phyloP scores from a whole-genome alignment of 768 basidiomycete species.

The Lentinula aciculospora region DNA sequence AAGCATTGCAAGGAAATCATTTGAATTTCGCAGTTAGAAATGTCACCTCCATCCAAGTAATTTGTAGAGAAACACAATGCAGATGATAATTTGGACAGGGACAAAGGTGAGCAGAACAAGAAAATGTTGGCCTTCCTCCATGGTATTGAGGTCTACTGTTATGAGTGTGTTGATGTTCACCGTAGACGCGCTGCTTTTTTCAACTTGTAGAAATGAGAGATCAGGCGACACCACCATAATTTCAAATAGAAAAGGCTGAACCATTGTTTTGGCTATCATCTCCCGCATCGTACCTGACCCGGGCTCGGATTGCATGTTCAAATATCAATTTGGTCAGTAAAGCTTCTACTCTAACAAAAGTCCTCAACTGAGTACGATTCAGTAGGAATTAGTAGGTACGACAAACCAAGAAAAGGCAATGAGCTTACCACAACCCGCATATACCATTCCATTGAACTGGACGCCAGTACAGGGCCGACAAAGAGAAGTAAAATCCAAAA shows the following conservation, averaged over 20 bases:
- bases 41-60: conserved; percentile 6
- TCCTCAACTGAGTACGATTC: conserved; percentile 8
- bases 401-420: neutral
- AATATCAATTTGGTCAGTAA: conserved; percentile 18
- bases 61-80: neutral
- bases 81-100: conserved; percentile 1
- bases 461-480: conserved; percentile 36
- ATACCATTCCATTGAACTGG: conserved; percentile 49
- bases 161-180: conserved; percentile 57
- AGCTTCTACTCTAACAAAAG: conserved; percentile 18
- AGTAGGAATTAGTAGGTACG: no score
- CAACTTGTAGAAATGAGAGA: conserved; percentile 15
- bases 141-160: conserved; percentile 34
- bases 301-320: conserved; percentile 37
- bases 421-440: conserved; percentile 33
- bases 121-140: conserved; percentile 8
- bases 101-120: neutral
- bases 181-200: conserved; percentile 29
- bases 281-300: conserved; percentile 34
- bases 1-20: neutral
- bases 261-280: conserved; percentile 3
- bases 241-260: neutral
- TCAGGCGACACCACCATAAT: no score
- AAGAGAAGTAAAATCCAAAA: conserved; percentile 57
- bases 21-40: neutral